Conservation (phyloP, 2,329 filamentous ascomycete genomes). For the Curvularia sp. region DNA sequence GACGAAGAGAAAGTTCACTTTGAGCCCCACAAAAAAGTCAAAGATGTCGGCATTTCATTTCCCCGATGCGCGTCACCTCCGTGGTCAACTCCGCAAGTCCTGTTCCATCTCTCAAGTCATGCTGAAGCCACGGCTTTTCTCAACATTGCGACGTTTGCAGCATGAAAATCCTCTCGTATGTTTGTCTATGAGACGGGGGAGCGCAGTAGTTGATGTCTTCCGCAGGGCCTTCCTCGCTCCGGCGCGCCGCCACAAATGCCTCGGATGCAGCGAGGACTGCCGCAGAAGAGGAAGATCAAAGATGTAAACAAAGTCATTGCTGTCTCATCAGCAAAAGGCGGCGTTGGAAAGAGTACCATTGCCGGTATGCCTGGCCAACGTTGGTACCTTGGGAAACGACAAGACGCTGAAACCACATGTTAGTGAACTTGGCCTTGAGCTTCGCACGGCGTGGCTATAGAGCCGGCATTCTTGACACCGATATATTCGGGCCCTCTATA, state of each 20-base stretch:
- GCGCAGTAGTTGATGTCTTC: conserved; percentile 14
- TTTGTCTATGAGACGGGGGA: not conserved
- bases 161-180: conserved; percentile 90
- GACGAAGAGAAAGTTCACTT: conserved; percentile 27
- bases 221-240: conserved; percentile 81
- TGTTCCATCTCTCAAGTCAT: conserved; percentile 33
- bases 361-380: conserved; percentile 63
- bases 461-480: conserved; percentile 88
- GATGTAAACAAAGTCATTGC: conserved; percentile 91
- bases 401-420: conserved; percentile 8
- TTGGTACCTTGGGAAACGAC: not conserved
- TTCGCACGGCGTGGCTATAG: conserved; percentile 83
- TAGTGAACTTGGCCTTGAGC: conserved; percentile 81
- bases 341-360: conserved; percentile 96
- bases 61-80: conserved; percentile 34
- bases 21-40: conserved; percentile 43
- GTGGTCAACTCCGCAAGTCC: conserved; percentile 30
- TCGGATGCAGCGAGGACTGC: conserved; percentile 80
- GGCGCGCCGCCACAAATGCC: conserved; percentile 70
- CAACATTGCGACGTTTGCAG: conserved; percentile 56
- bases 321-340: conserved; percentile 96
- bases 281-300: conserved; percentile 78
- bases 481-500: conserved; percentile 96
- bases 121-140: conserved; percentile 61
- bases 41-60: conserved; percentile 24